phyloP scores from a whole-genome alignment of 345 rosid genomes.

The Nephelium lappaceum region DNA sequence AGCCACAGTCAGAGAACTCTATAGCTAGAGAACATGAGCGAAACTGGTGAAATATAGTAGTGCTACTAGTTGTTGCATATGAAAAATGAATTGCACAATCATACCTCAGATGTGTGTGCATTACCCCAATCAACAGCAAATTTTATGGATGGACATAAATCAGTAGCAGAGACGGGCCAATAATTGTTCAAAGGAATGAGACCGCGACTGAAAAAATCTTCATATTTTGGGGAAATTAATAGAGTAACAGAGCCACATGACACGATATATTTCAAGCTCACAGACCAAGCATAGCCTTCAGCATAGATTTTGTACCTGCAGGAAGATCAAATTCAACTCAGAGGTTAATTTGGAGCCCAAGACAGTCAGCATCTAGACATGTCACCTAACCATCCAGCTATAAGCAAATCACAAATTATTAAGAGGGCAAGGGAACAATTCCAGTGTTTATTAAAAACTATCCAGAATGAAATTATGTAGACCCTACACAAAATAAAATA shows the following conservation, averaged over 20 bases:
- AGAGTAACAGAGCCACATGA: slow-evolving; percentile 84
- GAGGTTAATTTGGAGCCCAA: background rate
- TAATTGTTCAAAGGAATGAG: slow-evolving; percentile 69
- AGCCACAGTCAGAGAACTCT: background rate
- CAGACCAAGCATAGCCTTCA: slow-evolving; percentile 98
- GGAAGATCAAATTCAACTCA: slow-evolving; percentile 13
- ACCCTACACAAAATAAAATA: too few relatives aligned
- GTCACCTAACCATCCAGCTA: too few relatives aligned
- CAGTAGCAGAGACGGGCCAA: slow-evolving; percentile 75
- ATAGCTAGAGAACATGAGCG: background rate
- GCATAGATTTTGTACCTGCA: slow-evolving; percentile 91
- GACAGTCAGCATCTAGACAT: background rate
- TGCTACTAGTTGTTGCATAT: background rate
- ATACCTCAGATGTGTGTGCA: slow-evolving; percentile 62
- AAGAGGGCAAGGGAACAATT: too few relatives aligned
- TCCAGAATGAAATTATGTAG: too few relatives aligned
- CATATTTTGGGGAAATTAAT: slow-evolving; percentile 74
- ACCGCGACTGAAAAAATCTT: slow-evolving; percentile 90
- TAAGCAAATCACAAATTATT: too few relatives aligned
- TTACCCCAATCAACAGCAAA: slow-evolving; percentile 91
- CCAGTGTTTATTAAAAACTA: too few relatives aligned
- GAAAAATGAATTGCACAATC: too few relatives aligned
- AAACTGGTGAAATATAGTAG: background rate
- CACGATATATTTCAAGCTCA: slow-evolving; percentile 86
- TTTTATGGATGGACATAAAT: slow-evolving; percentile 70